A percentile compares a stretch with the other conserved stretches of the same genome.
These are phyloP conservation scores for Populus euphratica DNA, from an alignment of 345 rosid genomes.

Conservation along the genomic window DNA sequence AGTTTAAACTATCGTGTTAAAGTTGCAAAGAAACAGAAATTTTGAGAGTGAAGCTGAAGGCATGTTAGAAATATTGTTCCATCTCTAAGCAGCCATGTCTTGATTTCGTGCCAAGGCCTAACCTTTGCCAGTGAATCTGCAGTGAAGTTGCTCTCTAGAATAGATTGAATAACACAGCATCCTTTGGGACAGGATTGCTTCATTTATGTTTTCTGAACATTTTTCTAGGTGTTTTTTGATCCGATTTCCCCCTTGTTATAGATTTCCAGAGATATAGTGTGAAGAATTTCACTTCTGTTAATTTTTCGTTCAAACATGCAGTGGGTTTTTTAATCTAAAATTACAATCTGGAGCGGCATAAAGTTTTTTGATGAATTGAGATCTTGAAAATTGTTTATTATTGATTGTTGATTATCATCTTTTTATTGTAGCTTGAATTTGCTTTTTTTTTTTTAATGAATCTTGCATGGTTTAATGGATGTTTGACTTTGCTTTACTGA, in stretches of 20 bases:
- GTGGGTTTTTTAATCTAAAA: neutral
- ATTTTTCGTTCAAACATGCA: neutral
- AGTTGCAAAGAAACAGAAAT: neutral
- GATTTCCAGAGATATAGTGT: neutral
- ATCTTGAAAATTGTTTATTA: neutral
- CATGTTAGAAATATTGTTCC: neutral
- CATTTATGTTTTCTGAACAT: neutral
- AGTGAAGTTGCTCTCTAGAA: neutral
- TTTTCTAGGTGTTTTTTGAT: neutral
- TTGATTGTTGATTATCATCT: neutral
- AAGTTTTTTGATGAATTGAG: neutral
- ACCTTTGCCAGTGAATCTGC: neutral
- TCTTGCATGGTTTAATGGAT: neutral
- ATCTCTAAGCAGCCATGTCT: neutral
- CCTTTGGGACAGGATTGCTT: neutral
- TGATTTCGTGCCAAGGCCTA: neutral
- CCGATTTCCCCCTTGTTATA: neutral
- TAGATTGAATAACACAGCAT: neutral
- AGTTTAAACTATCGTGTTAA: neutral
- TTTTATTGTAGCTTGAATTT: neutral
- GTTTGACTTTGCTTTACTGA: neutral
- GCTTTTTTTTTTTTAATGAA: neutral
- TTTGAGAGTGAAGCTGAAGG: neutral
- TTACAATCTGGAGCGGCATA: neutral
- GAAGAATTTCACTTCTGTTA: neutral